Evolutionary conservation across 495 filamentous ascomycete species (phyloP).

Genomic region (Apiosordaria backusii): DNA sequence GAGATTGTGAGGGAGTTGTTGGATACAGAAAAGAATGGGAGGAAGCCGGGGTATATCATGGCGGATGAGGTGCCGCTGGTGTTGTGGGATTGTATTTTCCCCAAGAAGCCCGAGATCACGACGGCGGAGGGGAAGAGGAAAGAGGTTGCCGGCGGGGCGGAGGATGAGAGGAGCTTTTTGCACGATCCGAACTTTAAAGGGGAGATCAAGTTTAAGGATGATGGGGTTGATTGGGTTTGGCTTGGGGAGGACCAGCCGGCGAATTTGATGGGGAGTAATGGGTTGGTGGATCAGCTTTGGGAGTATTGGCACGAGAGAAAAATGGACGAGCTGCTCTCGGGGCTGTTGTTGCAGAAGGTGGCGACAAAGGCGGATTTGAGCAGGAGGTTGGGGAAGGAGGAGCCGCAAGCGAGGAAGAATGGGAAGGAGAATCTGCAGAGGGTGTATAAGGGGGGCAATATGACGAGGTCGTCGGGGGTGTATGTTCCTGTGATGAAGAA

Average conservation of each 20-base stretch:
- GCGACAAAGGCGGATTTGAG: slow-evolving; percentile 47
- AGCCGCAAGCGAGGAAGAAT: slow-evolving; percentile 23
- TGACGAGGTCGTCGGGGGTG: slow-evolving; percentile 53
- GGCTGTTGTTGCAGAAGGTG: slow-evolving; percentile 61
- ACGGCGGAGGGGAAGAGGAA: background rate
- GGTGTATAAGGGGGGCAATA: slow-evolving; percentile 69
- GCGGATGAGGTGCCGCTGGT: slow-evolving; percentile 85
- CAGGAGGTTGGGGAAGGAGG: slow-evolving; percentile 9
- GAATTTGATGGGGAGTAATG: slow-evolving; percentile 55
- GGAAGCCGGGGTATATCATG: slow-evolving; percentile 82
- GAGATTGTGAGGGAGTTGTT: slow-evolving; percentile 68
- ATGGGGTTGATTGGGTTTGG: slow-evolving; percentile 78
- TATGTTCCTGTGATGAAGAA: slow-evolving; percentile 72
- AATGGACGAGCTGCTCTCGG: slow-evolving; percentile 81
- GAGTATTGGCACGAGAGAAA: slow-evolving; percentile 73
- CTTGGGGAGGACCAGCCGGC: slow-evolving; percentile 55
- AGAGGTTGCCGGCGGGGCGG: background rate
- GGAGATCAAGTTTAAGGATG: slow-evolving; percentile 44
- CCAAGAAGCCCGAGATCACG: slow-evolving; percentile 33
- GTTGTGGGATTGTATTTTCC: slow-evolving; percentile 93
- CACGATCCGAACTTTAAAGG: slow-evolving; percentile 42
- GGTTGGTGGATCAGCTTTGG: slow-evolving; percentile 75
- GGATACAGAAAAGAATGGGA: slow-evolving; percentile 62
- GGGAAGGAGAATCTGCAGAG: slow-evolving; percentile 44
- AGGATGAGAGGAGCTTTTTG: slow-evolving; percentile 12